Evolutionary conservation across 257 asterid genomes (phyloP).

Genomic region (Forsythia suspensa): DNA sequence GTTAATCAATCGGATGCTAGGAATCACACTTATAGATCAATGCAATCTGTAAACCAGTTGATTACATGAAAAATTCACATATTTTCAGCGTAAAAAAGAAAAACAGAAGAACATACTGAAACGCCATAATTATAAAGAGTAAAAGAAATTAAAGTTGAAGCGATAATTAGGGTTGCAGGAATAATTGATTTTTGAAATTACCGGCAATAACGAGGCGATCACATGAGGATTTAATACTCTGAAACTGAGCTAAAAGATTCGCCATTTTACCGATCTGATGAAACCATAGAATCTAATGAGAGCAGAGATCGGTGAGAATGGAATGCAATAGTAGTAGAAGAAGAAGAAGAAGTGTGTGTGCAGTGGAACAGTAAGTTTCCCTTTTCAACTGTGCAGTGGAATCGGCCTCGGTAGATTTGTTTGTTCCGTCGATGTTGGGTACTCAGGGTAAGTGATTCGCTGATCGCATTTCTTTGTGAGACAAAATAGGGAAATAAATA

Average conservation of each 20-base stretch:
- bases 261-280: conserved; percentile 70
- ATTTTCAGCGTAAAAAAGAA: not conserved
- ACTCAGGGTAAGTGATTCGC: not conserved
- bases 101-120: not conserved
- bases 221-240: conserved; percentile 76
- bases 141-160: conserved; percentile 7
- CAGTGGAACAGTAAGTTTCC: not conserved
- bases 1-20: conserved; percentile 13
- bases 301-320: conserved; percentile 17
- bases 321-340: conserved; percentile 13
- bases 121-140: not conserved
- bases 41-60: conserved; percentile 3
- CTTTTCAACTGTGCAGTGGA: not conserved
- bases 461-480: not conserved
- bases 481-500: not conserved
- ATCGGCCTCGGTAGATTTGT: conserved; percentile 1
- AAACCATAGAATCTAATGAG: conserved; percentile 35
- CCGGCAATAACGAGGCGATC: conserved; percentile 89
- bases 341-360: not conserved
- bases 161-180: conserved; percentile 1
- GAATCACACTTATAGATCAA: conserved; percentile 13
- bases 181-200: conserved; percentile 23
- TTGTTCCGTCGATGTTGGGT: conserved; percentile 26
- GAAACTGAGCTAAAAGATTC: conserved; percentile 92
- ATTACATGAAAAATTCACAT: not conserved